Base-by-base conservation (phyloP, 257 asterid species). In the Penstemon davidsonii region DNA sequence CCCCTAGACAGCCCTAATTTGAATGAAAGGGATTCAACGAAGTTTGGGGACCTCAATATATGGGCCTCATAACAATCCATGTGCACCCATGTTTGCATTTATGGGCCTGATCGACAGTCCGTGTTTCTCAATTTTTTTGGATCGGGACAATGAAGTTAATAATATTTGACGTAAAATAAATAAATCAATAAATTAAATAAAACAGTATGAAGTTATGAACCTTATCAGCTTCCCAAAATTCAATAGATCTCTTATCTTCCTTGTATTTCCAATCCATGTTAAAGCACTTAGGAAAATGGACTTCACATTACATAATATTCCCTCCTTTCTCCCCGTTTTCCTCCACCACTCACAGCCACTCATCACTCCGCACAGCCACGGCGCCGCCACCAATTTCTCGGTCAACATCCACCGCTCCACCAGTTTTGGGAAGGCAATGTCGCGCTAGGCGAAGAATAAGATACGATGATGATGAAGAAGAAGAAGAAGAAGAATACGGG, bases 401-500 rank as follows among this genome's bases (percentile, higher is more conserved):
- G 33, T 25, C 66, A 19, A 40, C 53, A 41, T 54, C 59, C 9
- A 19, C 6, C 7, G 12, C 12, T 11, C 52, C 18, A 65, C 65
- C 47, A 42, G 69, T 56, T 60, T 36, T 7, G 6, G 40, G 3
- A 4, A 5, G 37, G 7, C 33, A 53, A 5, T 42, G 70, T 5
- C 67, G 5, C 8, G 88, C 91, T 13, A 76, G 90, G 67, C 77
- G 88, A 41, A 81, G 95, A 79, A 69, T 59, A 7, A 62, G 64
- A 33, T 68, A 70, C 25, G 83, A 78, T 6, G 73, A 72, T 0
- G 79, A 76, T 0, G 64, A 73, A 0, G 85, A 70, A 0, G 83
- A 79, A 0, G 86, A 77, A 0, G 84, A 83, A 0, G 88, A 81
- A 41, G 88, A 80, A 39, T 49, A 71, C 10, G 86, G 84, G 19